Conservation (phyloP, 1,284 basidiomycete species). For the Microbotryum scabiosae region DNA sequence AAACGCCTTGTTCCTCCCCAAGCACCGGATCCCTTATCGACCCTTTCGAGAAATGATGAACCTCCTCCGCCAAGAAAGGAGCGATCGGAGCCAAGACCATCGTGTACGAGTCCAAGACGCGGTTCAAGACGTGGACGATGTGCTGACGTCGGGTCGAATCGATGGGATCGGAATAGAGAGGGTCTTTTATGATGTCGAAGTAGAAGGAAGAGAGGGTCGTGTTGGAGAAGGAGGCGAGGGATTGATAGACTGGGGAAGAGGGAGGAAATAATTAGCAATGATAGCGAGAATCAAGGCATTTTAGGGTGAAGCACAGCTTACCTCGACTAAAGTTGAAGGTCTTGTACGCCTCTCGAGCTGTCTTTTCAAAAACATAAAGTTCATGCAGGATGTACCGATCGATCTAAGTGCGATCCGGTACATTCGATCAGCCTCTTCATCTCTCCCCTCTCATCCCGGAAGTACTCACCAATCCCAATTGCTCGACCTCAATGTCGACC, state of each 20-base stretch:
- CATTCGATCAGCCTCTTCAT: too few species aligned
- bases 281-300: neutral
- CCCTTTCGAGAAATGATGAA: slow-evolving; percentile 49
- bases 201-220: slow-evolving; percentile 57
- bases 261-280: neutral
- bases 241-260: slow-evolving; percentile 40
- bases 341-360: slow-evolving; percentile 60
- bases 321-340: slow-evolving; percentile 78
- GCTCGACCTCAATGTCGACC: slow-evolving; percentile 42
- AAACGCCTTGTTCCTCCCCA: neutral
- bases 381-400: slow-evolving; percentile 83
- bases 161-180: slow-evolving; percentile 65
- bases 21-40: slow-evolving; percentile 25
- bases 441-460: neutral
- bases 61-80: slow-evolving; percentile 88
- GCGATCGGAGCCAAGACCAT: slow-evolving; percentile 74
- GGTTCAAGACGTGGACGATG: slow-evolving; percentile 61
- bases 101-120: slow-evolving; percentile 64
- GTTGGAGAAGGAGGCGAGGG: slow-evolving; percentile 44
- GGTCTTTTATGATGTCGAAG: slow-evolving; percentile 86
- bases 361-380: slow-evolving; percentile 61
- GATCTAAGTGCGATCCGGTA: slow-evolving; percentile 45
- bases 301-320: slow-evolving; percentile 38
- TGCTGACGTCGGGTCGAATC: slow-evolving; percentile 53
- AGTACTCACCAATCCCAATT: slow-evolving; percentile 56